These are phyloP conservation scores for Marasmius fiardii DNA, from an alignment of 1,284 basidiomycete genomes.

Conservation along the genomic window DNA sequence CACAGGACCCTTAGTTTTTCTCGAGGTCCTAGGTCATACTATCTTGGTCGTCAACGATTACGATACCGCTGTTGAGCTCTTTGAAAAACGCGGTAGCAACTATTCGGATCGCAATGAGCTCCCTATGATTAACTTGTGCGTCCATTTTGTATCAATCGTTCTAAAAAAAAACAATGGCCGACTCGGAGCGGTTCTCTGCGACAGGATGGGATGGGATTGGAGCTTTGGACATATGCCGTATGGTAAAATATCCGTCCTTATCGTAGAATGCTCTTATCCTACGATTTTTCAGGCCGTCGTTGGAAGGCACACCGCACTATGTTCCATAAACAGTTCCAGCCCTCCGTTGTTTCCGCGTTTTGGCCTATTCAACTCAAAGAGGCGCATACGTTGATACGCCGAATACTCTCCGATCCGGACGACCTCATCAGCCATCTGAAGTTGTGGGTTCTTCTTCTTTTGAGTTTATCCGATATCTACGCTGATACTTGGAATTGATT, in stretches of 20 bases:
- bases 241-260: constrained; percentile 17
- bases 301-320: constrained; percentile 35
- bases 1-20: constrained; percentile 39
- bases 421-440: constrained; percentile 39
- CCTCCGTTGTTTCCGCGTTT: constrained; percentile 23
- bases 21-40: constrained; percentile 38
- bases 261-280: no score
- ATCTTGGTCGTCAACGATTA: constrained; percentile 42
- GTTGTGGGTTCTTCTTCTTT: constrained; percentile 29
- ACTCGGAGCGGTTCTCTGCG: not conserved
- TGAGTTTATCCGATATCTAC: not conserved
- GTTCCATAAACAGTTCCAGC: constrained; percentile 31
- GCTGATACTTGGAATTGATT: not conserved
- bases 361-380: constrained; percentile 31
- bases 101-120: constrained; percentile 37
- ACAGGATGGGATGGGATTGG: constrained; percentile 37
- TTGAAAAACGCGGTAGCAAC: constrained; percentile 42
- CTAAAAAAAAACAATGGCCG: not conserved
- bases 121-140: constrained; percentile 17
- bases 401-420: constrained; percentile 33
- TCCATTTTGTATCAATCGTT: constrained; percentile 2
- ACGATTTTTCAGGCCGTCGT: constrained; percentile 31
- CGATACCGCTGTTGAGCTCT: constrained; percentile 36
- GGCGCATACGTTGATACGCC: constrained; percentile 34
- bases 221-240: constrained; percentile 36